Conservation (phyloP, 306 rosid genomes). For the Hippophae tibetana region DNA sequence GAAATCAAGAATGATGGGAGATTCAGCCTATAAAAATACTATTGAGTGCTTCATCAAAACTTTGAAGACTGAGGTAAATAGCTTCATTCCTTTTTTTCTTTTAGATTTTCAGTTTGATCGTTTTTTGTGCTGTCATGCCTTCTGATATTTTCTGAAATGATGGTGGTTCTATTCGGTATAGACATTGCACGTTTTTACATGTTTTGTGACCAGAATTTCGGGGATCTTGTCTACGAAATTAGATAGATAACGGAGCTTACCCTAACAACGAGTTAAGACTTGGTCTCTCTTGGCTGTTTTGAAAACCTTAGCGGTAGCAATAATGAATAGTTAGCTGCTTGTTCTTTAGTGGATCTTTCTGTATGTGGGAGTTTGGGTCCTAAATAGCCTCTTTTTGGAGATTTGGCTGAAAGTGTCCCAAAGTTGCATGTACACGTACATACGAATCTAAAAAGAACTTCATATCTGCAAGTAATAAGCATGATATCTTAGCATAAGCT, state of each 20-base stretch:
- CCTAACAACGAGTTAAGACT: too few species aligned
- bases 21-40: slow-evolving; percentile 76
- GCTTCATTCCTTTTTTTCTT: slow-evolving; percentile 11
- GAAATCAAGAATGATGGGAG: slow-evolving; percentile 99
- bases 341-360: too few species aligned
- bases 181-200: background rate
- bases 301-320: too few species aligned
- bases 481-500: slow-evolving; percentile 1
- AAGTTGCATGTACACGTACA: too few species aligned
- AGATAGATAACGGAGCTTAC: too few species aligned
- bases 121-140: background rate
- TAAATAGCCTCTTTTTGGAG: too few species aligned
- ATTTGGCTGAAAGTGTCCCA: too few species aligned
- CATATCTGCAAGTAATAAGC: background rate
- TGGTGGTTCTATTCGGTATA: background rate
- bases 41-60: slow-evolving; percentile 88
- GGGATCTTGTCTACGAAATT: too few species aligned
- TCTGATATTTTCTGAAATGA: background rate
- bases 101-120: slow-evolving; percentile 1
- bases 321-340: too few species aligned
- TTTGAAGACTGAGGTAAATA: slow-evolving; percentile 63
- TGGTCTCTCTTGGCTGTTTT: too few species aligned
- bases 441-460: too few species aligned
- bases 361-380: too few species aligned
- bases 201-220: background rate